Evolutionary conservation across 2,329 filamentous ascomycete genomes (phyloP).

Genomic region (Talaromyces pinophilus): DNA sequence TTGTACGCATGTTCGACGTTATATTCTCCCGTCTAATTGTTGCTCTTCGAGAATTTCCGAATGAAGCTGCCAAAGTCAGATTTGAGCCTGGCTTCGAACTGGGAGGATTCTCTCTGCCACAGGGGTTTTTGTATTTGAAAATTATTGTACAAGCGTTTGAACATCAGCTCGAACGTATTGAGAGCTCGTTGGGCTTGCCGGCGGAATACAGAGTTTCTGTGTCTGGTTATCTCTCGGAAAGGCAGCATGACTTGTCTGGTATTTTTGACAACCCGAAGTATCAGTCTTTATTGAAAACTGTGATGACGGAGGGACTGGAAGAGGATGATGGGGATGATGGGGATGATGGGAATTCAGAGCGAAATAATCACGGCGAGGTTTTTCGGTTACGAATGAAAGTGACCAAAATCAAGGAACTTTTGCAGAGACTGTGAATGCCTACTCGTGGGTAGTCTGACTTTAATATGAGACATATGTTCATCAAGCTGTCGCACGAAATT

Average conservation of each 20-base stretch:
- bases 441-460: neutral
- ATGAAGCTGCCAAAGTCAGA: conserved; percentile 1
- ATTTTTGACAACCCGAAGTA: neutral
- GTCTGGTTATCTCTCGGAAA: conserved; percentile 7
- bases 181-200: neutral
- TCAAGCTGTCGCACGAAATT: neutral
- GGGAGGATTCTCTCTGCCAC: conserved; percentile 6
- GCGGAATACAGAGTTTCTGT: neutral
- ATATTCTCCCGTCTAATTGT: neutral
- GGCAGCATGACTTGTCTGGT: neutral
- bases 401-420: conserved; percentile 2
- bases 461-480: neutral
- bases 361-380: neutral
- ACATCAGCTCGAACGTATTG: neutral
- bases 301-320: neutral
- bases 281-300: neutral
- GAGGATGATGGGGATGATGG: neutral
- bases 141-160: neutral
- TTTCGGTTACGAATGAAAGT: neutral
- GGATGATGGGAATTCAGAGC: neutral
- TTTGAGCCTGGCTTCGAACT: conserved; percentile 11
- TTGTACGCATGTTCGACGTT: conserved; percentile 14
- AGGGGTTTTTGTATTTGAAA: conserved; percentile 4
- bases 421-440: neutral
- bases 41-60: conserved; percentile 4